Percentiles rank a stretch among this genome's conserved stretches.
phyloP scores from a whole-genome alignment of 1,139 yeast species.

The Geotrichum restrictum region DNA sequence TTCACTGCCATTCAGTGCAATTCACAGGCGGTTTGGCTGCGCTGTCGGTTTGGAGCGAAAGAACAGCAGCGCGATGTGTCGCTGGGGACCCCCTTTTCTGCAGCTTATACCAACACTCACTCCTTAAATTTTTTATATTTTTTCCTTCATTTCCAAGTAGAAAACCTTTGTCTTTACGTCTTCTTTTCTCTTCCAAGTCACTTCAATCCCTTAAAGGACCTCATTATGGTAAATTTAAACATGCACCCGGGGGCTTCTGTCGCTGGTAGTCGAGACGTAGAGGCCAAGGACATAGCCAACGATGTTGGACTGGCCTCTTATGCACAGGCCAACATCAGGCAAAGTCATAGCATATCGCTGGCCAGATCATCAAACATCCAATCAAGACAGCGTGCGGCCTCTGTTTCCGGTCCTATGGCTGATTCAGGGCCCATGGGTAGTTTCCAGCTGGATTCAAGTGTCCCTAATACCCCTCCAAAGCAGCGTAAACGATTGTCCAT shows the following conservation, averaged over 20 bases:
- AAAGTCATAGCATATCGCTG: conserved; percentile 4
- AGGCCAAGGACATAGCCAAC: neutral
- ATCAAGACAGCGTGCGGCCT: conserved; percentile 8
- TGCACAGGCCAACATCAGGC: conserved; percentile 5
- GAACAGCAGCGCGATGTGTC: too few relatives aligned
- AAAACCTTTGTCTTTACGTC: neutral
- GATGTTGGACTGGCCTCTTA: neutral
- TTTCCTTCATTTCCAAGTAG: neutral
- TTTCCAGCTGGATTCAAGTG: neutral
- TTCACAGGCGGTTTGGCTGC: too few relatives aligned
- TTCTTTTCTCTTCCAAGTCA: neutral
- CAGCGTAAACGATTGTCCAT: conserved; percentile 13
- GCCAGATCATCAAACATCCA: neutral
- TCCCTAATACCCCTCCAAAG: conserved; percentile 5
- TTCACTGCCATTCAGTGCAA: too few relatives aligned
- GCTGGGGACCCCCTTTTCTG: too few relatives aligned
- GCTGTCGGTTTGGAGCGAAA: too few relatives aligned
- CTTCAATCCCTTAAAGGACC: neutral
- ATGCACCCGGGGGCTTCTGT: conserved; percentile 4
- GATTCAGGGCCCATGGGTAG: neutral
- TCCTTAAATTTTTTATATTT: conserved; percentile 1
- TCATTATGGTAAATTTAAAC: conserved; percentile 3
- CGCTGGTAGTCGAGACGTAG: conserved; percentile 1
- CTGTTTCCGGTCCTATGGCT: conserved; percentile 2
- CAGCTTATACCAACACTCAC: neutral